A percentile compares a stretch with the other conserved stretches of the same genome.
Evolutionary conservation across 169 alveolate genomes (phyloP).

Genomic region (Babesia gibsoni): DNA sequence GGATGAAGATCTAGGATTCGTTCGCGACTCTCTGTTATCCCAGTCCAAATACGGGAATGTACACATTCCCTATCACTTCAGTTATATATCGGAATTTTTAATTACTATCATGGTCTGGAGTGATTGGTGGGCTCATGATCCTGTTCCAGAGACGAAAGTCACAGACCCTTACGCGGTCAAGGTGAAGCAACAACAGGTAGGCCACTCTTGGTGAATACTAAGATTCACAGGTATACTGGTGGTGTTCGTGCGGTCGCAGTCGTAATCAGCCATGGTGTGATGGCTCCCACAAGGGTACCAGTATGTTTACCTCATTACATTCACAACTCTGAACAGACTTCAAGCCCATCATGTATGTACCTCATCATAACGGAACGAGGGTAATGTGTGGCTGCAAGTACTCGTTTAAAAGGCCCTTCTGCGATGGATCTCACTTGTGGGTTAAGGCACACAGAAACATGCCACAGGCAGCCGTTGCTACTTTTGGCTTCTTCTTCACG

Average conservation of each 20-base stretch:
- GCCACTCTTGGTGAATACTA: neutral
- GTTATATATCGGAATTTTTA: conserved; percentile 2
- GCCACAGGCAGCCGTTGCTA: conserved; percentile 74
- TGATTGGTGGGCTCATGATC: conserved; percentile 81
- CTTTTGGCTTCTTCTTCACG: conserved; percentile 74
- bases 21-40: neutral
- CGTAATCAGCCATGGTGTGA: conserved; percentile 78
- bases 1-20: neutral
- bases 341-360: conserved; percentile 80
- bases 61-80: neutral
- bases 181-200: conserved; percentile 70
- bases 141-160: conserved; percentile 68
- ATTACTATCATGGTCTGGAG: conserved; percentile 69
- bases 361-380: conserved; percentile 71
- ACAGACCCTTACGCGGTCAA: conserved; percentile 74
- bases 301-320: conserved; percentile 37
- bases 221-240: conserved; percentile 73
- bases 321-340: conserved; percentile 39
- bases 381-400: conserved; percentile 78
- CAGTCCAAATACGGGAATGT: no score
- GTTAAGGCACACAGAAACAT: conserved; percentile 74
- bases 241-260: conserved; percentile 74
- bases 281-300: conserved; percentile 72
- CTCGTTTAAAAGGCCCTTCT: conserved; percentile 68
- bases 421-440: conserved; percentile 78